phyloP scores from a whole-genome alignment of 495 filamentous ascomycete species.

The Cenococcum geophilum region DNA sequence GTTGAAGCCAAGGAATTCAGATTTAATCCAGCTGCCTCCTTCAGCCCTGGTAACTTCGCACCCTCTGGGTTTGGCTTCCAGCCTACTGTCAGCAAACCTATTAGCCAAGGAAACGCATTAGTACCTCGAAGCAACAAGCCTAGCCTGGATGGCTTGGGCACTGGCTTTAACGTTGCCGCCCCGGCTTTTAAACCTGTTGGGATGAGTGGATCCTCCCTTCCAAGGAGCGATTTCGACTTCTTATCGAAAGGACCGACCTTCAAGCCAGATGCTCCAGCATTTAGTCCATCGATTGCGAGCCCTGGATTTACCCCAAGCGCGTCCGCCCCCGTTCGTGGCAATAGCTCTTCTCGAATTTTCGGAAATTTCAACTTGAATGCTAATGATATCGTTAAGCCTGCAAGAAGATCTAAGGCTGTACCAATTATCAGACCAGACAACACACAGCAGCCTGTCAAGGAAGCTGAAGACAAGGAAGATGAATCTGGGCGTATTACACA shows the following conservation, averaged over 20 bases:
- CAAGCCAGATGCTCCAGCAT: conserved; percentile 74
- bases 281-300: conserved; percentile 50
- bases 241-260: conserved; percentile 61
- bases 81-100: conserved; percentile 31
- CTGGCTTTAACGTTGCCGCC: conserved; percentile 58
- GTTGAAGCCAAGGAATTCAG: conserved; percentile 83
- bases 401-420: conserved; percentile 71
- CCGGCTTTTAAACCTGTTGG: conserved; percentile 40
- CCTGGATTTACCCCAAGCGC: neutral
- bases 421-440: conserved; percentile 69
- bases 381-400: conserved; percentile 53
- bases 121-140: conserved; percentile 18
- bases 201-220: conserved; percentile 18
- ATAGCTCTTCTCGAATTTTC: conserved; percentile 56
- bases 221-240: conserved; percentile 64
- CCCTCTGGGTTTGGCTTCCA: conserved; percentile 55
- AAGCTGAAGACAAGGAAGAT: conserved; percentile 38
- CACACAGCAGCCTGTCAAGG: conserved; percentile 29
- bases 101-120: conserved; percentile 1
- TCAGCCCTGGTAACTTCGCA: conserved; percentile 52
- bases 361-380: conserved; percentile 57
- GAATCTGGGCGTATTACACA: conserved; percentile 51
- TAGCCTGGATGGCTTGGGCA: conserved; percentile 29
- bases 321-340: conserved; percentile 13
- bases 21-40: conserved; percentile 61